Base-by-base conservation (phyloP, 2,329 filamentous ascomycete genomes). In the Dactylellina sp. region DNA sequence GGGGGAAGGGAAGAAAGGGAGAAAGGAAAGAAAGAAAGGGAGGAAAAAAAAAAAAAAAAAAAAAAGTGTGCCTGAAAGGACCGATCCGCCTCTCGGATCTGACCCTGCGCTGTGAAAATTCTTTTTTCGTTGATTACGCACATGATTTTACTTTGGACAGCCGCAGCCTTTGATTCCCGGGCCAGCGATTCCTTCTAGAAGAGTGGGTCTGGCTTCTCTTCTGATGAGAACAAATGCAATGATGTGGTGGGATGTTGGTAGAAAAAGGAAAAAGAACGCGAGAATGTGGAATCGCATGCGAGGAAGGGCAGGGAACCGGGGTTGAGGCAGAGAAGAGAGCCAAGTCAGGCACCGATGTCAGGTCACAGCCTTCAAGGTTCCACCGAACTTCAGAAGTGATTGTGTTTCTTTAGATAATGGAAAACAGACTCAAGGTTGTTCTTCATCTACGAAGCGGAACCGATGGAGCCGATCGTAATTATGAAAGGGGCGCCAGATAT, bases 251-350 rank as follows among this genome's bases (percentile, higher is more conserved):
- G 44, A 39, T 24, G 35, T 28, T 25, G n/a, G 46, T 47, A 52
- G 47, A 64, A 74, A 74, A 74, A 74, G 70, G 70, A 74, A 74
- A 66, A 74, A 56, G 61, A 66, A 74, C 57, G 70, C 70, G 70
- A 74, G 56, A 64, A 46, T 53, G 60, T 72, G 68, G 60, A 53
- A 61, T 74, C 55, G 57, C 32, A 74, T 74, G 68, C 68, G 68
- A 65, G 53, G 28, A 40, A 56, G 50, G 44, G 47, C 68, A 74
- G 56, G 68, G 68, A 63, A 55, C 52, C 14, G 24, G 53, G 70
- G 70, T 47, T 40, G 16, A 39, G 20, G 9, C 24, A 44, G 32
- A 53, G 40, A 64, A 44, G 52, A 18, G 52, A 49, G 44, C 39
- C 39, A 52, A 72, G 70, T 60, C 61, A 74, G 70, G 70, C 70